Evolutionary conservation across 257 asterid species (phyloP), one percentile per base, ranked within the genome.

Genomic region (Coffea eugenioides): DNA sequence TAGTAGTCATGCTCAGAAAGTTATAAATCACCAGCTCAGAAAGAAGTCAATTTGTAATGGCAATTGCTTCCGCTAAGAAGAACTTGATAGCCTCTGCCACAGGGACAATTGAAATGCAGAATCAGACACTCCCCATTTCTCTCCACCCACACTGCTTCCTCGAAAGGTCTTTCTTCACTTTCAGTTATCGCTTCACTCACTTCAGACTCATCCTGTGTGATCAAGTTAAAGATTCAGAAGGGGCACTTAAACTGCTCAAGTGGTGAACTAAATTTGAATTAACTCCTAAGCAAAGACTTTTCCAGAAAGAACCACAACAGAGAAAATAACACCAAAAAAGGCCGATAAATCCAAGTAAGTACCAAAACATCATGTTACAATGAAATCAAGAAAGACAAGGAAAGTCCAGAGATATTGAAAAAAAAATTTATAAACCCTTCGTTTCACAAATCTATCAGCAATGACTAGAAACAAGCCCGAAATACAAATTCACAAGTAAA

Each of bases 31-130:
- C 49, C 21, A 41, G 27, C 16, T 61, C 31, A 64, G 62, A 76
- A 76, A 76, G 45, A 34, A 41, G 74, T 56, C 59, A 70, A 62
- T 78, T 69, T 80, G 78, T 84, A 80, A 77, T 80, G 81, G 74
- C 87, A 84, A 16, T 69, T 54, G 54, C 69, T 77, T 39, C 80
- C 82, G 57, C 78, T 73, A 0, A 77, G 87, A 41, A 84, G 79
- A 74, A 80, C 77, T 14, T 84, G 74, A 71, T 84, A 84, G 54
- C 43, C 83, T 61, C 69, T 52, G 4, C 79, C 69, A 49, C 87
- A 80, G 16, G 82, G 82, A 73, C 84, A 84, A 41, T 77, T 77
- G 78, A 80, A 77, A 34, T 84, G 80, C 31, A 84, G 74, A 71
- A 80, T 61, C 23, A 78, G 77, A 20, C 78, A 36, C 25, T 74